These are phyloP conservation scores for Fistulina hepatica DNA, from an alignment of 1,284 basidiomycete genomes.

Conservation along the genomic window DNA sequence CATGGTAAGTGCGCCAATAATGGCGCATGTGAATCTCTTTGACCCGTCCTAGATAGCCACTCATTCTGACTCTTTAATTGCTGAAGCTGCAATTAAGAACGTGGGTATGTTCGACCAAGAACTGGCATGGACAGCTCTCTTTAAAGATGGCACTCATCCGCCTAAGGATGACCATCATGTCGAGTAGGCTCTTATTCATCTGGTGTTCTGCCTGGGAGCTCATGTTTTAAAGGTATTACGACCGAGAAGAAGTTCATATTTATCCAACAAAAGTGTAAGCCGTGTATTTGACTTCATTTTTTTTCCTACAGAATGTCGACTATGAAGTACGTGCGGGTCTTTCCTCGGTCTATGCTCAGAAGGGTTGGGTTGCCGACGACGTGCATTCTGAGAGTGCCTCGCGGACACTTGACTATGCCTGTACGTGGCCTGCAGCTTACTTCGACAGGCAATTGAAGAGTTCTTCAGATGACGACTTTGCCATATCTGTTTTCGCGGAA, in stretches of 20 bases:
- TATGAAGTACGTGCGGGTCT: constrained; percentile 77
- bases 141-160: constrained; percentile 63
- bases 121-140: constrained; percentile 64
- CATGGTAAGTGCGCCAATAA: constrained; percentile 35
- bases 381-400: constrained; percentile 72
- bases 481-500: constrained; percentile 51
- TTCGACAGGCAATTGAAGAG: neutral
- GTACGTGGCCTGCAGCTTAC: constrained; percentile 27
- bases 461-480: constrained; percentile 67
- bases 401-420: constrained; percentile 70
- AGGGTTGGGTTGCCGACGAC: constrained; percentile 73
- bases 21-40: neutral
- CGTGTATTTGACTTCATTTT: constrained; percentile 1
- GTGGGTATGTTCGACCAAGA: constrained; percentile 52
- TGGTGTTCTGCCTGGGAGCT: neutral
- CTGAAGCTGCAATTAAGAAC: constrained; percentile 65
- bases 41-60: constrained; percentile 47
- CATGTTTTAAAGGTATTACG: constrained; percentile 41
- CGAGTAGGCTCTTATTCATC: constrained; percentile 26
- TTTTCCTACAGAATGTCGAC: constrained; percentile 50
- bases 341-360: constrained; percentile 51
- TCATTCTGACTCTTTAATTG: constrained; percentile 72
- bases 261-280: neutral
- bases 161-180: constrained; percentile 52
- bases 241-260: constrained; percentile 55